phyloP scores from a whole-genome alignment of 768 basidiomycete species.

The Antrodiella citrinella region DNA sequence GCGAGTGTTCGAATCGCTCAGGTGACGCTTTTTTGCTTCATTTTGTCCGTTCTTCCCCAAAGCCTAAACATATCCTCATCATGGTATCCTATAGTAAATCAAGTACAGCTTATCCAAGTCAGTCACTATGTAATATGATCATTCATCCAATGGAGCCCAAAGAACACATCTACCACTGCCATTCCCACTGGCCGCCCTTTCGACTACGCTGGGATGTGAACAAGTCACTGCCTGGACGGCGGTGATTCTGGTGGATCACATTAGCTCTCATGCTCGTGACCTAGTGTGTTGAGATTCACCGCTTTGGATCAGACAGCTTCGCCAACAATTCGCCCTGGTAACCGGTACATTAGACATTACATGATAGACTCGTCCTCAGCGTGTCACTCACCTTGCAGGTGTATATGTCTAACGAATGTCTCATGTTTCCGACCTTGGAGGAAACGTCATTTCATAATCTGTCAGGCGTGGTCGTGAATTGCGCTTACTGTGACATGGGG shows the following conservation, averaged over 20 bases:
- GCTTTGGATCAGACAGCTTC: constrained; percentile 45
- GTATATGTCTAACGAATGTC: constrained; percentile 68
- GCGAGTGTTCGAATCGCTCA: constrained; percentile 58
- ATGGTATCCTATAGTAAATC: too few species aligned
- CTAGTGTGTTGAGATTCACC: constrained; percentile 27
- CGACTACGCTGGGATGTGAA: constrained; percentile 69
- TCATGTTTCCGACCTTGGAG: constrained; percentile 73
- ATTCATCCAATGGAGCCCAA: constrained; percentile 50
- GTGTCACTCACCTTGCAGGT: constrained; percentile 50
- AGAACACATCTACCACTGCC: constrained; percentile 72
- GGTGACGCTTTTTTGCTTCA: constrained; percentile 39
- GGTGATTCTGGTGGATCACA: constrained; percentile 65
- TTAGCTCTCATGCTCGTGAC: too few species aligned
- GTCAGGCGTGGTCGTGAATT: not conserved
- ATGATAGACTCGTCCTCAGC: not conserved
- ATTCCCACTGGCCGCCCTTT: constrained; percentile 71
- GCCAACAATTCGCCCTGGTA: constrained; percentile 64
- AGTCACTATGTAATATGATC: too few species aligned
- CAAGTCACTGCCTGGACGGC: constrained; percentile 90
- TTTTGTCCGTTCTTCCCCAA: too few species aligned
- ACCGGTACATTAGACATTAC: not conserved
- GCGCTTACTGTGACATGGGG: constrained; percentile 72
- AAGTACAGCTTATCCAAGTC: too few species aligned
- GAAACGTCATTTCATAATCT: not conserved
- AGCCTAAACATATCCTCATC: too few species aligned